Evolutionary conservation across 441 rosid species (phyloP).

Genomic region (Lepidium campestre): DNA sequence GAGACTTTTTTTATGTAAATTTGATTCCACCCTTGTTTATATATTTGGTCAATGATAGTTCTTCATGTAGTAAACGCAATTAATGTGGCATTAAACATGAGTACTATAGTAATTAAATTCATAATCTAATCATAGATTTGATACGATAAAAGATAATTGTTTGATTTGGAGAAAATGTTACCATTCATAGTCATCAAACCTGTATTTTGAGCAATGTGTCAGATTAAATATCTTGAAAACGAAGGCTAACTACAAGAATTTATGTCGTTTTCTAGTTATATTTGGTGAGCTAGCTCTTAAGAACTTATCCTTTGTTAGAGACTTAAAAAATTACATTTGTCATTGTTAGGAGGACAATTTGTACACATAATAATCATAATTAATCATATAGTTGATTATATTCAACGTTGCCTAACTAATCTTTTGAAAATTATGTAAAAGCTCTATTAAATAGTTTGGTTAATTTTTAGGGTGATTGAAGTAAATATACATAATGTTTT

Average conservation of each 20-base stretch:
- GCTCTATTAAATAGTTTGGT: too few relatives aligned
- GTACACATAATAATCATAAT: not conserved
- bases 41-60: conserved; percentile 5
- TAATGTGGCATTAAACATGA: not conserved
- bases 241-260: conserved; percentile 1
- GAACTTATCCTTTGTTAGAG: not conserved
- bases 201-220: conserved; percentile 1
- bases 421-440: too few relatives aligned
- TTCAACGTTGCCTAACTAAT: too few relatives aligned
- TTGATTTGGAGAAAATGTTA: not conserved
- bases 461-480: too few relatives aligned
- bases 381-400: too few relatives aligned
- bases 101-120: not conserved
- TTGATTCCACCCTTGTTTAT: too few relatives aligned
- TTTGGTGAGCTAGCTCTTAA: conserved; percentile 3
- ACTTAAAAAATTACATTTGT: not conserved
- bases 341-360: not conserved
- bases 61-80: not conserved
- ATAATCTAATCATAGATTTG: not conserved
- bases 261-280: conserved; percentile 13
- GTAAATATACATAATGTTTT: too few relatives aligned
- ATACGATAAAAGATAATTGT: not conserved
- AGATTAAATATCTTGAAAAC: conserved; percentile 15
- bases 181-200: not conserved
- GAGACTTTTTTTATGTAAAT: too few relatives aligned